Evolutionary conservation across 495 filamentous ascomycete genomes (phyloP).

Genomic region (Penicillium diatomitis): DNA sequence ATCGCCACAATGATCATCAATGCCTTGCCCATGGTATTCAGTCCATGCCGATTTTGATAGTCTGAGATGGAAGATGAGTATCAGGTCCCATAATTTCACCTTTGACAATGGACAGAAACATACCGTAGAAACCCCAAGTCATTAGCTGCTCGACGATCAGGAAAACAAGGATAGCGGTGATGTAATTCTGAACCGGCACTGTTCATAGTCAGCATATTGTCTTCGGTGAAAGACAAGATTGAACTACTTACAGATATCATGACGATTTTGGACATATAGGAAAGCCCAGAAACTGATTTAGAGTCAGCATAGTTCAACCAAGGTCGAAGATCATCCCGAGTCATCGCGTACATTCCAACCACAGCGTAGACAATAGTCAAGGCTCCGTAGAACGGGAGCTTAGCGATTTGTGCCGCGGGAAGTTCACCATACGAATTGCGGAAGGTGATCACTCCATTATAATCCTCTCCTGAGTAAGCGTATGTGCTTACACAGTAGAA

Average conservation of each 20-base stretch:
- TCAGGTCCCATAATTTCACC: slow-evolving; percentile 2
- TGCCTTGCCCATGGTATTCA: slow-evolving; percentile 68
- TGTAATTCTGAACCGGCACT: slow-evolving; percentile 99
- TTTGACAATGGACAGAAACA: not conserved
- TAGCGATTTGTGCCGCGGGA: slow-evolving; percentile 88
- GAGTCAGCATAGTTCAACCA: slow-evolving; percentile 10
- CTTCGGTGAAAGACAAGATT: not conserved
- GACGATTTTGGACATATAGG: slow-evolving; percentile 87
- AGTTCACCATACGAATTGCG: slow-evolving; percentile 95
- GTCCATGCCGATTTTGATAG: slow-evolving; percentile 81
- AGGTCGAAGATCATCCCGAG: not conserved
- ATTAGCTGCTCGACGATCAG: slow-evolving; percentile 91
- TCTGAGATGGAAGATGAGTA: slow-evolving; percentile 37
- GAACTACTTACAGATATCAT: slow-evolving; percentile 65
- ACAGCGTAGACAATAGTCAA: slow-evolving; percentile 91
- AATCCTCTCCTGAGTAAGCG: slow-evolving; percentile 50
- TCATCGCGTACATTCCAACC: slow-evolving; percentile 52
- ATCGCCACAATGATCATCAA: slow-evolving; percentile 84
- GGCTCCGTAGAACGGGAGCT: slow-evolving; percentile 94
- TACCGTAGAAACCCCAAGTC: slow-evolving; percentile 93
- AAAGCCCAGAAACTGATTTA: slow-evolving; percentile 75
- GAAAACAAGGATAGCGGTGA: slow-evolving; percentile 94
- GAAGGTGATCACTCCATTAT: slow-evolving; percentile 78
- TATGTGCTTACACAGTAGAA: slow-evolving; percentile 92
- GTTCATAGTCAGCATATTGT: slow-evolving; percentile 23